Evolutionary conservation across 176 grass and related monocot species (phyloP).

Genomic region (Carex kokanica): DNA sequence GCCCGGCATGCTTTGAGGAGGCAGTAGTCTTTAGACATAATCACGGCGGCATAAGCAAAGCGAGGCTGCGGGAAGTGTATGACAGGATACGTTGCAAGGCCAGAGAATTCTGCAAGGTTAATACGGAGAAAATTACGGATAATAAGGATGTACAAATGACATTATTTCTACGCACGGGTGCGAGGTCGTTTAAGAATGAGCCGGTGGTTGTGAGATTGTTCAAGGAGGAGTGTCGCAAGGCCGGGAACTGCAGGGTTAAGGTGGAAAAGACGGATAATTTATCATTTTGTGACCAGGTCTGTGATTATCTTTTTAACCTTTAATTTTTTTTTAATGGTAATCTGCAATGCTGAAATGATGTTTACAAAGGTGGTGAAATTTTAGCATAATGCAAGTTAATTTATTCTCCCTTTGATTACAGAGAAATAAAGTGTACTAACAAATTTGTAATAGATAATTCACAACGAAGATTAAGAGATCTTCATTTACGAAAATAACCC

Average conservation of each 20-base stretch:
- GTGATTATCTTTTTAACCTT: too few species aligned
- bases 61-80: slow-evolving; percentile 29
- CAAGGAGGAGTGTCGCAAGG: slow-evolving; percentile 34
- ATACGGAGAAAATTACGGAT: not conserved
- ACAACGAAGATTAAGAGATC: too few species aligned
- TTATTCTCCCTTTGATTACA: not conserved
- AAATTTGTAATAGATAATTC: not conserved
- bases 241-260: slow-evolving; percentile 34
- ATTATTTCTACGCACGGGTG: slow-evolving; percentile 41
- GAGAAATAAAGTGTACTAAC: not conserved
- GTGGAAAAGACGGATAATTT: slow-evolving; percentile 38
- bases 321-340: not conserved
- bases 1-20: slow-evolving; percentile 58
- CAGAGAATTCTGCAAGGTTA: slow-evolving; percentile 36
- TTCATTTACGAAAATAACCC: not conserved
- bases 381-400: not conserved
- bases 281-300: slow-evolving; percentile 59
- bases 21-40: slow-evolving; percentile 57
- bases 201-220: slow-evolving; percentile 39
- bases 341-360: not conserved
- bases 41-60: slow-evolving; percentile 23
- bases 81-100: slow-evolving; percentile 58
- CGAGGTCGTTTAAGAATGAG: slow-evolving; percentile 64
- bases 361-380: not conserved
- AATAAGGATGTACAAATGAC: slow-evolving; percentile 33